phyloP scores from a whole-genome alignment of 805 yeast species.

The Nakazawaea ambrosiae region DNA sequence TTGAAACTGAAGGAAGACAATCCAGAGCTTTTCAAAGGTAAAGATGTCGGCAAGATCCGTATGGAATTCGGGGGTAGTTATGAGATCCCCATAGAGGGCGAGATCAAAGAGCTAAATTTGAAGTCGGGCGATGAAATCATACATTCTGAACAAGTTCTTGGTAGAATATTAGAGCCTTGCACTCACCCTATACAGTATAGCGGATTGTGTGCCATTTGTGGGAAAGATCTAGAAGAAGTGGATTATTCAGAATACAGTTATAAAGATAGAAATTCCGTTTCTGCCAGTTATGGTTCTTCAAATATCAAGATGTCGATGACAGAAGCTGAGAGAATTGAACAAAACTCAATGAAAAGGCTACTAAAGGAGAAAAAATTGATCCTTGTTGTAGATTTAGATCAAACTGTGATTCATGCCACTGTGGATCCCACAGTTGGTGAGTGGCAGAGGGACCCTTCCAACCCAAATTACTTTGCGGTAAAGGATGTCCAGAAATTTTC shows the following conservation, averaged over 20 bases:
- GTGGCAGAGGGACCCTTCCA: slow-evolving; percentile 83
- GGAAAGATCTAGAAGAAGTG: slow-evolving; percentile 62
- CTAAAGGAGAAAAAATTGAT: slow-evolving; percentile 63
- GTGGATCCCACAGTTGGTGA: slow-evolving; percentile 96
- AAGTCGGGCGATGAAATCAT: slow-evolving; percentile 54
- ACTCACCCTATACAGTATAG: slow-evolving; percentile 91
- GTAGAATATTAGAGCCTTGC: slow-evolving; percentile 72
- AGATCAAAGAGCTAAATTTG: slow-evolving; percentile 42
- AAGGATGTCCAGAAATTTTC: slow-evolving; percentile 75
- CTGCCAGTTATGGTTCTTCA: slow-evolving; percentile 85
- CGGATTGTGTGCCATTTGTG: slow-evolving; percentile 92
- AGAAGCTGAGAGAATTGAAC: slow-evolving; percentile 85
- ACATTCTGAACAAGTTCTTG: slow-evolving; percentile 36
- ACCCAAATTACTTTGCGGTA: slow-evolving; percentile 80
- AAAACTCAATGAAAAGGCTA: slow-evolving; percentile 53
- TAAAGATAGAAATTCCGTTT: slow-evolving; percentile 71
- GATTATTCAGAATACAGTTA: slow-evolving; percentile 70
- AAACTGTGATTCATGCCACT: slow-evolving; percentile 95
- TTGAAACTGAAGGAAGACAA: slow-evolving; percentile 30
- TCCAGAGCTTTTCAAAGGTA: slow-evolving; percentile 22
- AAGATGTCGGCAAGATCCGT: slow-evolving; percentile 34
- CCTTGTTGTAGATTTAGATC: slow-evolving; percentile 93
- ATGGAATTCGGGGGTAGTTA: slow-evolving; percentile 70
- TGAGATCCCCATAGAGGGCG: slow-evolving; percentile 81
- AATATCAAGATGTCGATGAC: slow-evolving; percentile 75